A percentile compares a stretch with the other conserved stretches of the same genome.
These are phyloP conservation scores for Fusarium sp. DNA, from an alignment of 2,329 filamentous ascomycete species.

Conservation along the genomic window DNA sequence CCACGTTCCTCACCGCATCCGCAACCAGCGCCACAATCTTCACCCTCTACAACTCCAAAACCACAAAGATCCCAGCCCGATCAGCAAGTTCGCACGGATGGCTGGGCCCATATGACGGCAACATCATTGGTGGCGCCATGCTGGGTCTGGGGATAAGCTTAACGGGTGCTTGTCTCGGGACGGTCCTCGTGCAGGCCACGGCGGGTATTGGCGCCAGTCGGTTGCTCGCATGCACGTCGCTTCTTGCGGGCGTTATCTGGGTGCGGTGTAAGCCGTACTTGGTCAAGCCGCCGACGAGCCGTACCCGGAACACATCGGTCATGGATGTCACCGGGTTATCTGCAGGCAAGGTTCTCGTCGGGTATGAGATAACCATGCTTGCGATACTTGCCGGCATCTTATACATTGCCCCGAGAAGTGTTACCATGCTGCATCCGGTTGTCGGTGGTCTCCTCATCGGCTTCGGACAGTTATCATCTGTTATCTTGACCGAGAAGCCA, in stretches of 20 bases:
- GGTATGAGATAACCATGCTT: constrained; percentile 1
- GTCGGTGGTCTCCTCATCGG: constrained; percentile 13
- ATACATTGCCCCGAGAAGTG: constrained; percentile 1
- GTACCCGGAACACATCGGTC: background rate
- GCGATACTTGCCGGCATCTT: background rate
- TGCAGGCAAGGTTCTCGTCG: background rate
- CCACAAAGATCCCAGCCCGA: background rate
- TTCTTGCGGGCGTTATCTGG: constrained; percentile 1
- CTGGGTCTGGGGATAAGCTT: constrained; percentile 23
- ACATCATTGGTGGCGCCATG: constrained; percentile 15
- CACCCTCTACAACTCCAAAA: background rate
- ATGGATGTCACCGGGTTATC: constrained; percentile 10
- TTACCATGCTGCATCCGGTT: constrained; percentile 3
- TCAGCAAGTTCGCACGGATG: background rate
- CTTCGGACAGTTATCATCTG: background rate
- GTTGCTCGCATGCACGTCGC: background rate
- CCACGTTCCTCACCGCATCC: constrained; percentile 19
- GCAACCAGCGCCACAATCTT: constrained; percentile 10
- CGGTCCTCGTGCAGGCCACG: constrained; percentile 12
- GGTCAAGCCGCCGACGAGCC: constrained; percentile 1
- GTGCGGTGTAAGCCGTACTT: background rate
- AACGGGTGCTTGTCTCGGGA: constrained; percentile 20
- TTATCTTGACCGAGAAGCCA: background rate
- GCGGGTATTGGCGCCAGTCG: constrained; percentile 5
- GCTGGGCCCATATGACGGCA: constrained; percentile 9